These are phyloP conservation scores for Aureobasidium leucospermi DNA, from an alignment of 2,329 filamentous ascomycete genomes.

Conservation along the genomic window DNA sequence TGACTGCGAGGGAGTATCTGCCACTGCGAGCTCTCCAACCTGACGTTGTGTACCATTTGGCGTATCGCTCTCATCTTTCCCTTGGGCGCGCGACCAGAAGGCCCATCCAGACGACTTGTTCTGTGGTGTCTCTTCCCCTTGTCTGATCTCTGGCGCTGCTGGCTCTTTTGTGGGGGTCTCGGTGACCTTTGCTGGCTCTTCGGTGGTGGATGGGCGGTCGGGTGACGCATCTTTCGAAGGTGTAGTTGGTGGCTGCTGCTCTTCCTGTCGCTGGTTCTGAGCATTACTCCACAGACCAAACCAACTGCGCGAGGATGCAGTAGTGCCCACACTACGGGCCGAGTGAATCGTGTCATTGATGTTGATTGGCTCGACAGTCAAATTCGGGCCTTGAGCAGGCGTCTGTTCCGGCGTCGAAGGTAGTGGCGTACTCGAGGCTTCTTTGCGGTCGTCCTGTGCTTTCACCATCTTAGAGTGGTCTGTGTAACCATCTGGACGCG, in stretches of 20 bases:
- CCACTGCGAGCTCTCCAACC: conserved; percentile 44
- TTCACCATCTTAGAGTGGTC: conserved; percentile 30
- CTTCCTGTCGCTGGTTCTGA: conserved; percentile 34
- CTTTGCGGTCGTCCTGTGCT: conserved; percentile 24
- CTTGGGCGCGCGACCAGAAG: conserved; percentile 63
- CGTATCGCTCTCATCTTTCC: conserved; percentile 37
- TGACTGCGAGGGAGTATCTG: conserved; percentile 43
- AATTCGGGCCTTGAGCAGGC: background rate
- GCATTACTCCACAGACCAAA: conserved; percentile 43
- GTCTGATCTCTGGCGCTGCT: background rate
- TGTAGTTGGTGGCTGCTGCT: conserved; percentile 16
- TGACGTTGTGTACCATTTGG: conserved; percentile 50
- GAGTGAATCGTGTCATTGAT: conserved; percentile 7
- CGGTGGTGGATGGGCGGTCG: conserved; percentile 16
- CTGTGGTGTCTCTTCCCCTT: conserved; percentile 14
- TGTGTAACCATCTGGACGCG: conserved; percentile 40
- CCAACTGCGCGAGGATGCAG: conserved; percentile 33
- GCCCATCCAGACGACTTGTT: conserved; percentile 61
- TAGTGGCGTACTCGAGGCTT: conserved; percentile 35
- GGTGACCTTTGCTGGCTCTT: conserved; percentile 8
- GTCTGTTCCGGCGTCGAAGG: conserved; percentile 28
- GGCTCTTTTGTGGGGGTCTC: conserved; percentile 12
- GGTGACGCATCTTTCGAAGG: conserved; percentile 9
- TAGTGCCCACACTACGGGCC: background rate
- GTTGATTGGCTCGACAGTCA: background rate